These are phyloP conservation scores for Sporisorium exsertum DNA, from an alignment of 1,284 basidiomycete genomes.

Conservation along the genomic window DNA sequence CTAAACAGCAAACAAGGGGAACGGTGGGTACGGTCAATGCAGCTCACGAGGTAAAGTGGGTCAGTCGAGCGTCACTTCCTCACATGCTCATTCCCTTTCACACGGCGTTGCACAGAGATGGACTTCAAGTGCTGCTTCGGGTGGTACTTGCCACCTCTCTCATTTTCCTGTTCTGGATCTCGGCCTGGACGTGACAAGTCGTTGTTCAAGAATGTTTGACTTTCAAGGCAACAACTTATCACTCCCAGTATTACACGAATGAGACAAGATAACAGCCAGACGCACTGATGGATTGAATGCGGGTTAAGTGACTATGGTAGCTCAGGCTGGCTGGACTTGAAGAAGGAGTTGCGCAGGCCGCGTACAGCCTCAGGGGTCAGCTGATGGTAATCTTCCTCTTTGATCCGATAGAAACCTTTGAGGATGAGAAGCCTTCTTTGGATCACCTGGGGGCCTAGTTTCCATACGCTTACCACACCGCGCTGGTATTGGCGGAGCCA, in stretches of 20 bases:
- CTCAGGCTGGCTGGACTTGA: neutral
- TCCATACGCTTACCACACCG: neutral
- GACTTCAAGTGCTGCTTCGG: neutral
- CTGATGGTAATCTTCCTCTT: neutral
- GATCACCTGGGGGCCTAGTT: neutral
- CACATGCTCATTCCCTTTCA: too few relatives aligned
- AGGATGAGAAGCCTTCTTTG: neutral
- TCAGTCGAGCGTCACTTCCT: too few relatives aligned
- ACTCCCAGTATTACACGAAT: too few relatives aligned
- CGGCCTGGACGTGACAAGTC: neutral
- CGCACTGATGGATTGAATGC: neutral
- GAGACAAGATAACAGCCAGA: too few relatives aligned
- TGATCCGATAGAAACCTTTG: constrained; percentile 1
- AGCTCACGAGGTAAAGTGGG: too few relatives aligned
- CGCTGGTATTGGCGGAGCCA: neutral
- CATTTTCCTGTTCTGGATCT: neutral
- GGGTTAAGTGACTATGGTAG: neutral
- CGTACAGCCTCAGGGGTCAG: neutral
- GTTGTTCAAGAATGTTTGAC: too few relatives aligned
- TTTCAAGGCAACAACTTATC: too few relatives aligned
- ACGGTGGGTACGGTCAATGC: too few relatives aligned
- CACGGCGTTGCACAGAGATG: too few relatives aligned
- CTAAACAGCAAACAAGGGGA: too few relatives aligned
- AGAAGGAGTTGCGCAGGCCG: neutral
- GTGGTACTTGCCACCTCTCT: neutral